Percentiles rank a stretch among this genome's conserved stretches.
phyloP scores from a whole-genome alignment of 495 filamentous ascomycete species.

The Aspergillus homomorphus region DNA sequence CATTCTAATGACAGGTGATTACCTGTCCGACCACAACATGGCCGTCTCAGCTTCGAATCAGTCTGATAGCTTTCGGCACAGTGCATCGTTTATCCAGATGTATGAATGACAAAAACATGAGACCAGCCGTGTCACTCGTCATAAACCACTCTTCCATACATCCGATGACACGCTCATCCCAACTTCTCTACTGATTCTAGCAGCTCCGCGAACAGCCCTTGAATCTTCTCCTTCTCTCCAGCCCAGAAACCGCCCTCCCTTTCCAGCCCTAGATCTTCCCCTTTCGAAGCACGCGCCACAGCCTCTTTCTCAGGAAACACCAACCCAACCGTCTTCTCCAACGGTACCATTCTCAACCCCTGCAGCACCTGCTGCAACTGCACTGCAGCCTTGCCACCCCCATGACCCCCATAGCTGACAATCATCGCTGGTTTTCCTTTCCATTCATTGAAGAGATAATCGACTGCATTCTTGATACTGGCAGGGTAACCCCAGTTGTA shows the following conservation, averaged over 20 bases:
- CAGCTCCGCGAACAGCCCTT: not conserved
- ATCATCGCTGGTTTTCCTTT: conserved; percentile 54
- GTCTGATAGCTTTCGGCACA: too few species aligned
- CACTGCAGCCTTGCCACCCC: conserved; percentile 44
- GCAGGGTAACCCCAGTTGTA: conserved; percentile 56
- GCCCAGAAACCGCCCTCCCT: conserved; percentile 5
- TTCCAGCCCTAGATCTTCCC: conserved; percentile 8
- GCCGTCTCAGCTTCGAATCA: too few species aligned
- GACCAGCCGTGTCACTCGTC: too few species aligned
- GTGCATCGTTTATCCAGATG: too few species aligned
- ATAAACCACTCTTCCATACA: not conserved
- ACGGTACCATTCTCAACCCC: conserved; percentile 23
- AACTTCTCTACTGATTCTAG: not conserved
- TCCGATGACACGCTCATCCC: not conserved
- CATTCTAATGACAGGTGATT: too few species aligned
- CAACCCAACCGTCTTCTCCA: conserved; percentile 16
- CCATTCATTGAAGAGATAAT: conserved; percentile 61
- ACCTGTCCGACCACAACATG: too few species aligned
- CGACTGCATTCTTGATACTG: conserved; percentile 59
- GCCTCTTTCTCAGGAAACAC: conserved; percentile 17
- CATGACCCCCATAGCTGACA: conserved; percentile 53
- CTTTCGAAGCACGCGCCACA: not conserved
- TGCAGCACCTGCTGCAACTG: conserved; percentile 30
- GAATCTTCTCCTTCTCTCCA: conserved; percentile 4
- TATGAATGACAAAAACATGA: too few species aligned